A percentile compares a stretch with the other conserved stretches of the same genome.
Conservation (phyloP, 2,329 filamentous ascomycete genomes). For the Karstenula rhodostoma region DNA sequence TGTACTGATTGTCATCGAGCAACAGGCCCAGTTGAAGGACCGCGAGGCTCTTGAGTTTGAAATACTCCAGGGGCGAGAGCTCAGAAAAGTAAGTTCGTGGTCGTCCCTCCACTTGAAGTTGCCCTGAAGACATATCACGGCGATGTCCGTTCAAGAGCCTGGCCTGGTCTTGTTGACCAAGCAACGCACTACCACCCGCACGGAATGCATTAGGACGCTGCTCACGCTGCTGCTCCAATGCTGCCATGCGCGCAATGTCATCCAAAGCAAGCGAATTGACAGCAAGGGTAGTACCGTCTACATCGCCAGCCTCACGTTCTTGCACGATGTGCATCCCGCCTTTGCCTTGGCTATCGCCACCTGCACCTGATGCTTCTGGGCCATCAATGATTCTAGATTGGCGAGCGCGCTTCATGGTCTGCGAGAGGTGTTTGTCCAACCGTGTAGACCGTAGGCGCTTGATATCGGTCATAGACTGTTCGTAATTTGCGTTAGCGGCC, state of each 20-base stretch:
- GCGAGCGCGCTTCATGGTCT: constrained; percentile 87
- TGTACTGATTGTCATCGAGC: constrained; percentile 88
- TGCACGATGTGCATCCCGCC: constrained; percentile 80
- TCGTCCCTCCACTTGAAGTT: constrained; percentile 59
- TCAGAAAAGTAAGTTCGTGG: constrained; percentile 93
- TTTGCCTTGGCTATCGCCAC: constrained; percentile 67
- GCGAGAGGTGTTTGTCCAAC: constrained; percentile 92
- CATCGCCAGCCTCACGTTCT: constrained; percentile 75
- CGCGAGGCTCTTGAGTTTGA: constrained; percentile 94
- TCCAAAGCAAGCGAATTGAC: constrained; percentile 92
- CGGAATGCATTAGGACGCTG: constrained; percentile 83
- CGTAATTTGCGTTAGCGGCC: constrained; percentile 70
- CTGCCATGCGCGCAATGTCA: constrained; percentile 94
- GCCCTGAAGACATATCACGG: constrained; percentile 68
- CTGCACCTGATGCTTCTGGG: constrained; percentile 76
- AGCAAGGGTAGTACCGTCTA: constrained; percentile 84
- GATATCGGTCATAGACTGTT: constrained; percentile 96
- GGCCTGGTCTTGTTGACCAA: constrained; percentile 68
- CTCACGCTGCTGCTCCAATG: constrained; percentile 92
- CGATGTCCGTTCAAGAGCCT: constrained; percentile 74
- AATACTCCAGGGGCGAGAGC: constrained; percentile 92
- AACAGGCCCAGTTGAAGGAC: constrained; percentile 95
- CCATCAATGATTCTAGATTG: constrained; percentile 93
- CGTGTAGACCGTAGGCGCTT: constrained; percentile 89
- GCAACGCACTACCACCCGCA: constrained; percentile 74